Evolutionary conservation across 768 basidiomycete genomes (phyloP).

Genomic region (Lentinula sp.): DNA sequence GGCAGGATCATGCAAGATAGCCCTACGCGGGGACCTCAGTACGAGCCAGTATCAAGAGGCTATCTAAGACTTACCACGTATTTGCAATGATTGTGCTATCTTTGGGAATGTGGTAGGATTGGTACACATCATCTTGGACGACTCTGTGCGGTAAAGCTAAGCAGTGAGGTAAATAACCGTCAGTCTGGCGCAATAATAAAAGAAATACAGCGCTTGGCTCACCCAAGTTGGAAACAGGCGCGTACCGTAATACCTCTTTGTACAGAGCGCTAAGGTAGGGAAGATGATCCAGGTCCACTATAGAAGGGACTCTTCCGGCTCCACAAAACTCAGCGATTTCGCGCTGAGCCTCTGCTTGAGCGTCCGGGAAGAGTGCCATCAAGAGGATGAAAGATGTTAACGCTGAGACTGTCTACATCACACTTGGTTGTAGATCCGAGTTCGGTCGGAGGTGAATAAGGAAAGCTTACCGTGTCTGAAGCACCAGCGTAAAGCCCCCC

Average conservation of each 20-base stretch:
- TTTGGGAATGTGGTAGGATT: slow-evolving; percentile 37
- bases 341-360: slow-evolving; percentile 30
- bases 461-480: slow-evolving; percentile 30
- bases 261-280: slow-evolving; percentile 28
- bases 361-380: slow-evolving; percentile 39
- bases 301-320: slow-evolving; percentile 25
- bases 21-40: slow-evolving; percentile 21
- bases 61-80: slow-evolving; percentile 27
- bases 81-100: slow-evolving; percentile 39
- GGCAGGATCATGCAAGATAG: slow-evolving; percentile 33
- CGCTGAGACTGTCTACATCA: slow-evolving; percentile 39
- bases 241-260: slow-evolving; percentile 34
- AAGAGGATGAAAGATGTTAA: slow-evolving; percentile 40
- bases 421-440: neutral
- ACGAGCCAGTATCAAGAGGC: neutral
- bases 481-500: slow-evolving; percentile 44
- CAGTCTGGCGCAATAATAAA: neutral
- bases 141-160: slow-evolving; percentile 36
- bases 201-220: slow-evolving; percentile 3
- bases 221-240: slow-evolving; percentile 36
- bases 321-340: slow-evolving; percentile 34
- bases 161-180: neutral
- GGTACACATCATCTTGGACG: slow-evolving; percentile 38
- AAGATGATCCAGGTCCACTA: slow-evolving; percentile 20
- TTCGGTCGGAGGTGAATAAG: neutral